Conservation (phyloP, 2,329 filamentous ascomycete species). For the Beauveria medogensis region DNA sequence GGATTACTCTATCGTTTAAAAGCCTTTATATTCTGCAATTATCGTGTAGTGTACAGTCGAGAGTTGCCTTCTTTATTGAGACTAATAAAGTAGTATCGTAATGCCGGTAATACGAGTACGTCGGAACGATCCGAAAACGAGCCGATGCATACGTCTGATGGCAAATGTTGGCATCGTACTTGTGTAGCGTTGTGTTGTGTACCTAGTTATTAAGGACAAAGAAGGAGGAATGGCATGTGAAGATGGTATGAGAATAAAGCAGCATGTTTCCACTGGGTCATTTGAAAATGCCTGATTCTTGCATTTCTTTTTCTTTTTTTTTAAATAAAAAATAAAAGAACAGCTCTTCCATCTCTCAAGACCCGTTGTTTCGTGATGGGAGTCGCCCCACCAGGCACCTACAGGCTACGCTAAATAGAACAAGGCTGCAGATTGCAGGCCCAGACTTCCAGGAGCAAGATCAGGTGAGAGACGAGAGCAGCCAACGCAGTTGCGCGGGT, state of each 20-base stretch:
- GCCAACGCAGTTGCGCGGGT: neutral
- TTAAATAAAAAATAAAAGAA: too few species aligned
- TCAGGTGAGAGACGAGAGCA: neutral
- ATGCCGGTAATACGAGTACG: conserved; percentile 3
- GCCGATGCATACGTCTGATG: too few species aligned
- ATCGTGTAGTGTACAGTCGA: too few species aligned
- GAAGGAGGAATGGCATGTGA: neutral
- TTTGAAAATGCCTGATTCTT: neutral
- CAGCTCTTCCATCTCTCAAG: neutral
- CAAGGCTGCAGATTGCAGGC: conserved; percentile 4
- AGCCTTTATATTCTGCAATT: too few species aligned
- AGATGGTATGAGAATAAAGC: conserved; percentile 6
- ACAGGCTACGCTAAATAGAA: neutral
- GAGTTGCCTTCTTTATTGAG: too few species aligned
- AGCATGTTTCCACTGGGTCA: conserved; percentile 3
- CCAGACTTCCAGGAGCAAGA: neutral
- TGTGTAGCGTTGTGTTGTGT: too few species aligned
- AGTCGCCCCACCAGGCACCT: neutral
- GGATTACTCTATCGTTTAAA: too few species aligned
- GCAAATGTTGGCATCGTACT: too few species aligned
- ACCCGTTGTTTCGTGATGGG: neutral
- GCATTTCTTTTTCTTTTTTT: neutral
- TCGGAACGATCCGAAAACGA: conserved; percentile 7
- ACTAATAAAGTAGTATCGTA: too few species aligned
- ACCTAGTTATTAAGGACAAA: too few species aligned